Percentiles rank a stretch among this genome's conserved stretches.
Evolutionary conservation across 805 yeast species (phyloP).

Genomic region (Wickerhamiella hasegawae): DNA sequence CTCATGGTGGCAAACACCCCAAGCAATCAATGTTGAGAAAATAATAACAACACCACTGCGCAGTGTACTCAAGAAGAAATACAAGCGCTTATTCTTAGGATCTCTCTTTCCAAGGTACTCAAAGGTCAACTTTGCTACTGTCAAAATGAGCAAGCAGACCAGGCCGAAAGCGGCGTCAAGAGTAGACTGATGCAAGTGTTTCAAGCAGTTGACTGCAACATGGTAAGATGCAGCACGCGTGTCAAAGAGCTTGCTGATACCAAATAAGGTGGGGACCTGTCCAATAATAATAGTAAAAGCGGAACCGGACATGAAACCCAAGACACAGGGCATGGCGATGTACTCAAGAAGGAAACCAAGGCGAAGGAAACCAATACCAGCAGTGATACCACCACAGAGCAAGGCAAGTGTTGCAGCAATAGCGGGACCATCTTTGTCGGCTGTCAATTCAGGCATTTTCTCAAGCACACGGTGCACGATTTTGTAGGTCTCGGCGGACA

Average conservation of each 20-base stretch:
- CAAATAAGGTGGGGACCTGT: conserved; percentile 78
- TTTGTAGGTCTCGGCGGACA: conserved; percentile 74
- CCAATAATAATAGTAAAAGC: conserved; percentile 72
- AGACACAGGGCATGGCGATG: conserved; percentile 79
- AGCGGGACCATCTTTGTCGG: conserved; percentile 38
- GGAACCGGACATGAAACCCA: conserved; percentile 92
- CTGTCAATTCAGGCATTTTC: conserved; percentile 27
- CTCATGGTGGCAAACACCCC: conserved; percentile 48
- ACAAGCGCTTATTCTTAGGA: conserved; percentile 39
- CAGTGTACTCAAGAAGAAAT: conserved; percentile 59
- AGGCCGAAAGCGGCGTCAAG: conserved; percentile 85
- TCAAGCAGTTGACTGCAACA: conserved; percentile 56
- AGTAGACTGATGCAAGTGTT: conserved; percentile 50
- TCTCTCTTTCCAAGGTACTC: conserved; percentile 44
- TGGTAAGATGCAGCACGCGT: conserved; percentile 55
- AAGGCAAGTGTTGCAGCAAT: conserved; percentile 71
- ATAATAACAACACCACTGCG: conserved; percentile 73
- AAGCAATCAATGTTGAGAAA: conserved; percentile 68
- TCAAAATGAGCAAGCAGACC: conserved; percentile 54
- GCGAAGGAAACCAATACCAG: conserved; percentile 68
- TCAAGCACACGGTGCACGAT: conserved; percentile 50
- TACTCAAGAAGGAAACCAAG: conserved; percentile 79
- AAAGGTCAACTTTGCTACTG: conserved; percentile 51
- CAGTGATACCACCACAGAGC: conserved; percentile 71
- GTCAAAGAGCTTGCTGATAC: conserved; percentile 45